Evolutionary conservation across 1,284 basidiomycete genomes (phyloP).

Genomic region (Porphyrellus sp.): DNA sequence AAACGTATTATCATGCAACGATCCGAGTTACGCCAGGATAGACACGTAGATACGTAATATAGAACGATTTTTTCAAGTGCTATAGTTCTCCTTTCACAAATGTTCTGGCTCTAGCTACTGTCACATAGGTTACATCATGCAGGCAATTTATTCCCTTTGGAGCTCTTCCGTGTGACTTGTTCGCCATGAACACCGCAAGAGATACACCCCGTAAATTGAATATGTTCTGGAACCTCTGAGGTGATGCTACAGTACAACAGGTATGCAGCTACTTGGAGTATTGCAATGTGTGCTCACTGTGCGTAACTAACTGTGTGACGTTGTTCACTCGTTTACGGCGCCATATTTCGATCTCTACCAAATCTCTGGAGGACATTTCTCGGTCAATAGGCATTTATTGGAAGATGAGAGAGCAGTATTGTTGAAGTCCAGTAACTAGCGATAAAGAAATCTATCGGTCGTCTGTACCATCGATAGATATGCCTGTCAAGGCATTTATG

Average conservation of each 20-base stretch:
- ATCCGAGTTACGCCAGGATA: background rate
- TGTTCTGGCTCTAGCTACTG: no score
- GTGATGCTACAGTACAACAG: no score
- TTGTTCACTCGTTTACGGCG: no score
- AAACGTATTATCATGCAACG: background rate
- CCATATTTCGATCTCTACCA: no score
- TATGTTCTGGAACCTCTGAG: no score
- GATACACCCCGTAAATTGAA: no score
- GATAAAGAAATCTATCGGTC: background rate
- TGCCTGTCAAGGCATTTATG: constrained; percentile 4
- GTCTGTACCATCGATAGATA: constrained; percentile 11
- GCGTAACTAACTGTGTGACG: no score
- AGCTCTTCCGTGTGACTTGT: background rate
- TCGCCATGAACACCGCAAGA: no score
- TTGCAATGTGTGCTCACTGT: no score
- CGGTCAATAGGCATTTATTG: no score
- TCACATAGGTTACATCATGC: constrained; percentile 12
- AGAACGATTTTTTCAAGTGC: constrained; percentile 5
- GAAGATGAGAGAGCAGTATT: background rate
- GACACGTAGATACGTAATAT: constrained; percentile 11
- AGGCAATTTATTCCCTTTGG: background rate
- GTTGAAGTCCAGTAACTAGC: background rate
- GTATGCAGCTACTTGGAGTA: no score
- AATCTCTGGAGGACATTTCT: no score
- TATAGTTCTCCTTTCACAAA: constrained; percentile 5